Base-by-base conservation (phyloP, 108 stramenopile species). In the Bacterosira constricta region DNA sequence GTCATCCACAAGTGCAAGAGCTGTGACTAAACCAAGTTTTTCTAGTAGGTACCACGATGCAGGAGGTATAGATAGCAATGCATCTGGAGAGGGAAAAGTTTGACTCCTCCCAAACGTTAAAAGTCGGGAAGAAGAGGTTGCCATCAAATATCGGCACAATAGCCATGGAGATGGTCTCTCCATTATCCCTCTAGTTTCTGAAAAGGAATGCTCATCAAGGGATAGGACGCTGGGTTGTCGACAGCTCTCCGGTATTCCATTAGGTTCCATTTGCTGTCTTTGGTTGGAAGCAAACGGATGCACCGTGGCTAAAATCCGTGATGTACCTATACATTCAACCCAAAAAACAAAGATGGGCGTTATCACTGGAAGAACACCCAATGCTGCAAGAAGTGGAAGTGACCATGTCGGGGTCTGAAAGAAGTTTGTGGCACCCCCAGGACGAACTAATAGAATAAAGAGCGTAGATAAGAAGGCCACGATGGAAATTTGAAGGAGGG, bases 1-100 rank as follows among this genome's bases (percentile, higher is more conserved):
- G 71, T 95, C 94, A 54, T 95, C 94, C 7, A 95, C 78, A n/a
- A 95, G 49, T 5, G 89, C 69, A 25, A 93, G 84, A 0, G 87
- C 85, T 6, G 91, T 91, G 1, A 88, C 86, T n/a, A 88, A 75
- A 18, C 91, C 91, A 4, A 95, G 63, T 42, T 91, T 92, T 80
- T 92, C 91, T 21, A 93, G 62, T 12, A 95, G 62, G 47, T 87
- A 74, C 50, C 84, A 37, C 0, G 87, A 88, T 45, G 89, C 88
- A 5, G 90, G 88, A 10, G 93, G 93, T 11, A 94, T 82, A 23
- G 75, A 66, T 10, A 89, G 21, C 32, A 86, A 54, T 11, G 26
- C 18, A 5, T 75, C 66, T 17, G 35, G 34, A 12, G 68, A 41
- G 17, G 30, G 4, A 18, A 30, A 45, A 17, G 30, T 18, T 18